phyloP scores from a whole-genome alignment of 1,284 basidiomycete genomes.

The Tremellales sp. region DNA sequence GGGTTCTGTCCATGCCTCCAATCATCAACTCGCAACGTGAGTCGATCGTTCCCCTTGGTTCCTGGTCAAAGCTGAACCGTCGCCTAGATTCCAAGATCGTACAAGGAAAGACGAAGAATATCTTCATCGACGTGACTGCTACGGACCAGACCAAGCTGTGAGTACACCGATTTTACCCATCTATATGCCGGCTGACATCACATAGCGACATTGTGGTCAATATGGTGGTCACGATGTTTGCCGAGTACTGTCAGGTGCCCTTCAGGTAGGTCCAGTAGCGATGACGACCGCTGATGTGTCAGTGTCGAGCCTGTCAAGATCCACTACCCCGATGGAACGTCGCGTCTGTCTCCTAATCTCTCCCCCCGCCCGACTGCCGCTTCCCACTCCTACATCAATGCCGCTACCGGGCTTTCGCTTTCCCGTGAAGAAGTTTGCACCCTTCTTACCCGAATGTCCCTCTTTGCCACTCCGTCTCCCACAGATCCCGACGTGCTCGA shows the following conservation, averaged over 20 bases:
- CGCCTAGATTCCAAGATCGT: constrained; percentile 82
- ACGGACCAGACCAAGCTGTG: constrained; percentile 93
- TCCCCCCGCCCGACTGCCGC: constrained; percentile 68
- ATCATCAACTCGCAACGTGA: constrained; percentile 90
- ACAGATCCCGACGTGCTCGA: constrained; percentile 57
- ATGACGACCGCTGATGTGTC: constrained; percentile 4
- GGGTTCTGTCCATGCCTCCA: constrained; percentile 93
- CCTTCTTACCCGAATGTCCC: constrained; percentile 45
- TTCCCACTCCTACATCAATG: constrained; percentile 87
- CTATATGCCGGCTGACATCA: constrained; percentile 1
- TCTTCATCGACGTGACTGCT: constrained; percentile 96
- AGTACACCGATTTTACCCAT: constrained; percentile 2
- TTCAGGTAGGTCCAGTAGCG: constrained; percentile 65
- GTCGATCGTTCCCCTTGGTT: constrained; percentile 4
- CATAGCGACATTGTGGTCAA: constrained; percentile 77
- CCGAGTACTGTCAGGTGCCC: constrained; percentile 88
- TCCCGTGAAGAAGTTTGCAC: constrained; percentile 37
- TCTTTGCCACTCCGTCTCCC: constrained; percentile 53
- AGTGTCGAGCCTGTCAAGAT: constrained; percentile 89
- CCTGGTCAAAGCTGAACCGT: constrained; percentile 13
- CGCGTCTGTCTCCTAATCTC: constrained; percentile 76
- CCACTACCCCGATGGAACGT: constrained; percentile 70
- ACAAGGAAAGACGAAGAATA: constrained; percentile 76
- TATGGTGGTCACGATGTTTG: constrained; percentile 94
- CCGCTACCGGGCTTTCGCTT: constrained; percentile 82